Base-by-base conservation (phyloP, 1,139 yeast genomes). In the Kluyveromyces sp. region DNA sequence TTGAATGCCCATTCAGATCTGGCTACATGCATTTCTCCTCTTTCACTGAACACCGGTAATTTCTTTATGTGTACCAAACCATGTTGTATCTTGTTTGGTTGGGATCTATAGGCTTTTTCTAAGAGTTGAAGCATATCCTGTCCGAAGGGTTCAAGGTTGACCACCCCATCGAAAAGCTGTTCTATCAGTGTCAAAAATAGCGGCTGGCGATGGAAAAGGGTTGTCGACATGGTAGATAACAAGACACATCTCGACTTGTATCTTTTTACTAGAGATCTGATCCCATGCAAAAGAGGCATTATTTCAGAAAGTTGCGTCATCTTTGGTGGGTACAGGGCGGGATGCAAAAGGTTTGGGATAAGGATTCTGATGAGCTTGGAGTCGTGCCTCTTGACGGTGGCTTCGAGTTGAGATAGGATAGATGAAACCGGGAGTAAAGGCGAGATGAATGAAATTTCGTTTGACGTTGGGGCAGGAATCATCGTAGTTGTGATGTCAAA, bases 1-100 rank as follows among this genome's bases (percentile, higher is more conserved):
- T 83, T 80, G 66, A 89, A 92, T 3, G 95, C 89, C 63, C 76
- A 82, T 64, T 89, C 96, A 43, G 86, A 83, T 46, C 71, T 71
- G 45, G 80, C 77, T 1, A 78, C 74, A 54, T 78, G 77, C 96
- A 88, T 89, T 53, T 78, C 71, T 0, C 98, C 97, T 36, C 78
- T 64, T 37, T 83, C 92, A 39, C 88, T 78, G 36, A 86, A 65
- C 2, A 76, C 70, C 0, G 96, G 94, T 11, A 88, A 59, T 54
- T 85, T 85, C 44, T 75, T 64, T 2, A 92, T 70, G 58, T 92
- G 86, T 25, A 89, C 76, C 46, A 88, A 73, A 0, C 97, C 98
- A 57, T 92, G 97, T 54, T 81, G 87, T 28, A 83, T 74, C 58
- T 81, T 82, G n/a, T 77, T 68, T 6, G 92, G 89, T 40, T 63